phyloP scores from a whole-genome alignment of 2,329 filamentous ascomycete species.

The Pestalotiopsis sp. region DNA sequence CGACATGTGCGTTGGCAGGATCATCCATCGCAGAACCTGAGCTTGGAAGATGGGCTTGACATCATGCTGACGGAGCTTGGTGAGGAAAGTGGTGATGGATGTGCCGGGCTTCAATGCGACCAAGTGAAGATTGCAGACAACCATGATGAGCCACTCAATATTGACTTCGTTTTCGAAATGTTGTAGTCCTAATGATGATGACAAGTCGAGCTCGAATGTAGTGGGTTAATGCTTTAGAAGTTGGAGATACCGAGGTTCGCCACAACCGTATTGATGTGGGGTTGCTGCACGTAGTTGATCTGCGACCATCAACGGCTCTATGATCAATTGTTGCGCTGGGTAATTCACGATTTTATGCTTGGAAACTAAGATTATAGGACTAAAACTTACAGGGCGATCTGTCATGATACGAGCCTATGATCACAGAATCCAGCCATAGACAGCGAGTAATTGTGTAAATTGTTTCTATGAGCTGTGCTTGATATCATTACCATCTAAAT shows the following conservation, averaged over 20 bases:
- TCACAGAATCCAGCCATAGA: too few species aligned
- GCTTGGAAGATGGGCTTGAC: conserved; percentile 25
- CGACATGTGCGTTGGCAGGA: conserved; percentile 22
- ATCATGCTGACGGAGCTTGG: conserved; percentile 20
- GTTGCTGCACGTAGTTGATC: not conserved
- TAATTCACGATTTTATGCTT: not conserved
- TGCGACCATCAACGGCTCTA: not conserved
- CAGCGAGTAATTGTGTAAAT: too few species aligned
- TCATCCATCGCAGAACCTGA: conserved; percentile 27
- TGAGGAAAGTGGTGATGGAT: conserved; percentile 20
- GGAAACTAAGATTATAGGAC: not conserved
- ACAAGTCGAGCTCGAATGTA: not conserved
- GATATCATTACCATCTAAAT: too few species aligned
- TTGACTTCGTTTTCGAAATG: not conserved
- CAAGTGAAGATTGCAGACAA: conserved; percentile 26
- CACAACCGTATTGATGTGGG: not conserved
- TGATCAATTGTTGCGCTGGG: not conserved
- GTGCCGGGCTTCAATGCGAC: conserved; percentile 22
- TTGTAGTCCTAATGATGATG: not conserved
- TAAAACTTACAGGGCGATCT: too few species aligned
- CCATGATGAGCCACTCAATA: conserved; percentile 18
- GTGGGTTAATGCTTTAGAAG: not conserved
- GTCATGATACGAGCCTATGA: too few species aligned
- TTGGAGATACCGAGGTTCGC: not conserved
- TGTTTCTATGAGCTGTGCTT: too few species aligned